Evolutionary conservation across 2,329 filamentous ascomycete genomes (phyloP), one percentile per base, ranked within the genome.

Genomic region (Pseudogymnoascus sp.): DNA sequence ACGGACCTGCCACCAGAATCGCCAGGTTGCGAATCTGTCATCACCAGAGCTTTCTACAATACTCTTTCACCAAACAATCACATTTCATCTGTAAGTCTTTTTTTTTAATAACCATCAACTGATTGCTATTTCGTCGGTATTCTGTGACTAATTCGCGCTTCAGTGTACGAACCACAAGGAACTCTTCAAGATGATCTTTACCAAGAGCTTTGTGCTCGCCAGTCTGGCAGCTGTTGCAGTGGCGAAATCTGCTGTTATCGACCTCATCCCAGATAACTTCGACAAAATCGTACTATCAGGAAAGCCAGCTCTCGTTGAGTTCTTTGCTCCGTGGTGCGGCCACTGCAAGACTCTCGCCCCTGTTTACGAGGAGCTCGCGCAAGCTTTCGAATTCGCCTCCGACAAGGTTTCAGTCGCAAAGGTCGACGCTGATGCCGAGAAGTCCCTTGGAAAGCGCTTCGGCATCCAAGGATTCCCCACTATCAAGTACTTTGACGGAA

Each of bases 341-440:
- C 95, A 99, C 83, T 99, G 95, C 91, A 97, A 97, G 85, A 96
- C 81, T 73, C 89, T 99, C 36, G 95, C 95, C 14, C 96, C 95
- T 60, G 81, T 96, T 65, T 99, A 96, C 77, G 95, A 99, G 76
- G 90, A 99, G 75, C 86, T 99, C 47, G 95, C 86, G 57, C 76
- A 81, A 60, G 79, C 81, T 45, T 96, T 93, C 76, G 86, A 89
- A 68, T 86, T 84, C 72, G 86, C 86, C 68, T 84, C 84, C 73
- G 80, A 84, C 73, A 84, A 89, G 75, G 85, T 99, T 63, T 87
- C 88, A 73, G 92, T 99, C 73, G 95, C 89, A 70, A 99, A 97
- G 79, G 93, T 99, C 69, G 93, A 99, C 74, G 95, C 93, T 65
- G 95, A 99, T 75, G 86, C 87, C 64, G 88, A 99, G 81, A 90